Percentiles rank a stretch among this genome's conserved stretches.
Conservation (phyloP, 164 flowering plant species). For the Stephania japonica region DNA sequence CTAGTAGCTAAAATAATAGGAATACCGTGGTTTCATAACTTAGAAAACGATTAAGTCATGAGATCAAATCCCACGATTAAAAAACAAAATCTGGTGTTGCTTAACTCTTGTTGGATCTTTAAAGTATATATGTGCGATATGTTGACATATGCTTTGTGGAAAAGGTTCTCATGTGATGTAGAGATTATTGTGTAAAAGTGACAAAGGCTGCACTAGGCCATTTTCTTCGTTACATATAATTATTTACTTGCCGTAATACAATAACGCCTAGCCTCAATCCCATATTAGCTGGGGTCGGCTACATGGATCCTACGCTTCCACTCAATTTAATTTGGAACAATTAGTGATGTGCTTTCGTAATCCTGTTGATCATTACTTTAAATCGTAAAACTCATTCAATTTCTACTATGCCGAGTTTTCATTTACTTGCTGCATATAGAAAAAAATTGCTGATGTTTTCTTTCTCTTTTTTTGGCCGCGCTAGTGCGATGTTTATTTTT, state of each 20-base stretch:
- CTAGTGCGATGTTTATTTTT: conserved; percentile 29
- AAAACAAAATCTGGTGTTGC: not conserved
- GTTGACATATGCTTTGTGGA: not conserved
- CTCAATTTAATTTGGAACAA: no score
- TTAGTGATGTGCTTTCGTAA: no score
- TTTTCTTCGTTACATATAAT: no score
- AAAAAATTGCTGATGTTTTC: not conserved
- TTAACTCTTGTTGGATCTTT: not conserved
- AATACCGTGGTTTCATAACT: not conserved
- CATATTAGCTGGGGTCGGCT: no score
- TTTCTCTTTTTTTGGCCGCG: not conserved
- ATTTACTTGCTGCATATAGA: not conserved
- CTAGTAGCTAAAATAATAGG: not conserved
- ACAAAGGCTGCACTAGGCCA: no score
- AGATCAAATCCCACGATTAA: not conserved
- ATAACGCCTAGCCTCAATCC: no score
- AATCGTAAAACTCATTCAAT: no score
- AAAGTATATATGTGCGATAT: not conserved
- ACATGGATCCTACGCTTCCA: no score
- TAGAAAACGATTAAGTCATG: not conserved
- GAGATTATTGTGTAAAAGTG: not conserved
- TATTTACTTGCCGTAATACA: no score
- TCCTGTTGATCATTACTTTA: no score
- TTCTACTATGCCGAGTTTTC: not conserved
- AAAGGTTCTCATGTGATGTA: not conserved